Evolutionary conservation across 2,329 filamentous ascomycete species (phyloP), one percentile per base, ranked within the genome.

Genomic region (Exutisphaerella laricina): DNA sequence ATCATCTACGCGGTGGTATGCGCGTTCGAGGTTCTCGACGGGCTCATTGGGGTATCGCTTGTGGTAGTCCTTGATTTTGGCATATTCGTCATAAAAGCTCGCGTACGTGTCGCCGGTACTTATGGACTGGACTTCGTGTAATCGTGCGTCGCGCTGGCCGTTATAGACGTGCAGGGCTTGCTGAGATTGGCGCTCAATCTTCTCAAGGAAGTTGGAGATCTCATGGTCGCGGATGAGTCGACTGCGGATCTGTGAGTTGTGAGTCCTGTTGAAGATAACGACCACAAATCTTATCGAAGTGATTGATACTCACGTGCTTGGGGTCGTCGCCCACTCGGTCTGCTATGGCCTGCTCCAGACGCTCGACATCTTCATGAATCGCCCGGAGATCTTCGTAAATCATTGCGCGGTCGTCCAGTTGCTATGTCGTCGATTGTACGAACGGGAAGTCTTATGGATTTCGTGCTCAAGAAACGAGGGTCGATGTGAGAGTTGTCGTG

Each of bases 361-460:
- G 83, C 75, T 98, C 92, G 38, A 98, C 72, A 68, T 98, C 92
- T 78, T 98, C 92, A 58, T 96, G 89, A 58, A 96, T 79, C 60
- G 87, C 88, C 58, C 92, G 80, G 69, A 97, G 85, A 58, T 97
- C 89, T 73, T 98, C 94, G 51, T 96, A 70, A 55, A 94, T 72
- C 88, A 96, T 80, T 26, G 31, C 63, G 30, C 10, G 17, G 14
- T n/a, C n/a, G n/a, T n/a, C n/a, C n/a, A n/a, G n/a, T n/a, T n/a
- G n/a, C n/a, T n/a, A n/a, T n/a, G n/a, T n/a, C n/a, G n/a, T n/a
- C n/a, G n/a, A n/a, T n/a, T n/a, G n/a, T n/a, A n/a, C n/a, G n/a
- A n/a, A n/a, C n/a, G n/a, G n/a, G n/a, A n/a, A n/a, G n/a, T n/a
- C n/a, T n/a, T n/a, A n/a, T n/a, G n/a, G n/a, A n/a, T n/a, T n/a